These are phyloP conservation scores for Saccharomycopsis sp. DNA, from an alignment of 805 yeast genomes.

Conservation along the genomic window DNA sequence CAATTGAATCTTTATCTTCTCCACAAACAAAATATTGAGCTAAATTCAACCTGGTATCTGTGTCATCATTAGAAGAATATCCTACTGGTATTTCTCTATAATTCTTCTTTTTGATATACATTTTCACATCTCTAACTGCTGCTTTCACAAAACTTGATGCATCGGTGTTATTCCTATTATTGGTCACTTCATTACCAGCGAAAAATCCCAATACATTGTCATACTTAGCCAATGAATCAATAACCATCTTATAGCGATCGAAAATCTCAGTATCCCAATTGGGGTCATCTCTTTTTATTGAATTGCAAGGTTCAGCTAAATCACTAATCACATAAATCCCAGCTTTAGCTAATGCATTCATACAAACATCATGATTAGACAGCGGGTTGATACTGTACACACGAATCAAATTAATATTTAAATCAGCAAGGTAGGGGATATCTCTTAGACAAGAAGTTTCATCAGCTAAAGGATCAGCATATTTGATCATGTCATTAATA, in stretches of 20 bases:
- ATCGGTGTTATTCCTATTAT: constrained; percentile 72
- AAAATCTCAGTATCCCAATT: constrained; percentile 67
- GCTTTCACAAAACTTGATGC: constrained; percentile 96
- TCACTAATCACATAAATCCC: constrained; percentile 92
- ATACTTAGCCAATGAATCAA: constrained; percentile 73
- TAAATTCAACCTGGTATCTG: constrained; percentile 53
- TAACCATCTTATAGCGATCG: constrained; percentile 72
- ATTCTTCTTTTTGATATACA: constrained; percentile 56
- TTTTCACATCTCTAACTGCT: constrained; percentile 83
- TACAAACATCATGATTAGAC: constrained; percentile 67
- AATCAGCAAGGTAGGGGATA: constrained; percentile 61
- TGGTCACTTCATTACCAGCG: constrained; percentile 96
- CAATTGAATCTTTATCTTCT: constrained; percentile 51
- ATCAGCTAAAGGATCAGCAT: constrained; percentile 74
- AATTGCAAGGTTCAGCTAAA: constrained; percentile 74
- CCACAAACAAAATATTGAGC: constrained; percentile 80
- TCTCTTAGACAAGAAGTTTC: constrained; percentile 68
- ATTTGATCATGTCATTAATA: neutral
- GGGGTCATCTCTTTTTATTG: constrained; percentile 75
- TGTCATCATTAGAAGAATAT: constrained; percentile 83
- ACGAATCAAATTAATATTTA: constrained; percentile 72
- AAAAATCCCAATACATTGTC: constrained; percentile 85
- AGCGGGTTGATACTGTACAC: constrained; percentile 80
- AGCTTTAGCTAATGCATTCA: constrained; percentile 66
- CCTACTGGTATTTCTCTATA: constrained; percentile 89